These are phyloP conservation scores for Talaromyces piceae DNA, from an alignment of 2,329 filamentous ascomycete genomes.

Conservation along the genomic window DNA sequence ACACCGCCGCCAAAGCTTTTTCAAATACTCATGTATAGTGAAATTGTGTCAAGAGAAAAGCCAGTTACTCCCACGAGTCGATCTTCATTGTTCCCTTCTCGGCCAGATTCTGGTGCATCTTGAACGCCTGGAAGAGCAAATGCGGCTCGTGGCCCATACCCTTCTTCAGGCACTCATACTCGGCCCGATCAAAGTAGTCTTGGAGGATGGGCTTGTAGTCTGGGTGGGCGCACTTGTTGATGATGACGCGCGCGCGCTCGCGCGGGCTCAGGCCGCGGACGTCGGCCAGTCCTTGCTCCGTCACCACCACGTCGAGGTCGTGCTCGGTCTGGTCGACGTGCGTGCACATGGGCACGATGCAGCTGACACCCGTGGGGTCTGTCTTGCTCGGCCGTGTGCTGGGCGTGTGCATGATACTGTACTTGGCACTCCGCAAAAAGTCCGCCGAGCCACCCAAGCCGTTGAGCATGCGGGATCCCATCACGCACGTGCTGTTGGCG, in stretches of 20 bases:
- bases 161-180: slow-evolving; percentile 76
- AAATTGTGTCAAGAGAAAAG: no score
- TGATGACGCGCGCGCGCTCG: slow-evolving; percentile 76
- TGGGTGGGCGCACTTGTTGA: slow-evolving; percentile 78
- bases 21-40: no score
- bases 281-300: slow-evolving; percentile 70
- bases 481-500: slow-evolving; percentile 83
- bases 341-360: slow-evolving; percentile 90
- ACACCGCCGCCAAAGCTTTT: no score
- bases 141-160: slow-evolving; percentile 89
- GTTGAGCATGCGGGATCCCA: slow-evolving; percentile 82
- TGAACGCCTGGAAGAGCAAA: slow-evolving; percentile 75
- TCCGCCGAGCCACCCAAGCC: slow-evolving; percentile 75
- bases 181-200: slow-evolving; percentile 78
- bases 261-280: slow-evolving; percentile 72
- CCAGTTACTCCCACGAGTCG: slow-evolving; percentile 52
- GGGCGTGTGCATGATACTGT: slow-evolving; percentile 91
- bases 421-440: slow-evolving; percentile 71
- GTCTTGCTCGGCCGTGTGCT: slow-evolving; percentile 72
- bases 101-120: slow-evolving; percentile 76
- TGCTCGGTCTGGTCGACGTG: slow-evolving; percentile 92
- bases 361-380: slow-evolving; percentile 72
- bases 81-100: slow-evolving; percentile 89
- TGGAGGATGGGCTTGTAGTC: slow-evolving; percentile 74
- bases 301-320: slow-evolving; percentile 84